Evolutionary conservation across 78 protist genomes (phyloP).

Genomic region (Planoprotostelium fungivorum): DNA sequence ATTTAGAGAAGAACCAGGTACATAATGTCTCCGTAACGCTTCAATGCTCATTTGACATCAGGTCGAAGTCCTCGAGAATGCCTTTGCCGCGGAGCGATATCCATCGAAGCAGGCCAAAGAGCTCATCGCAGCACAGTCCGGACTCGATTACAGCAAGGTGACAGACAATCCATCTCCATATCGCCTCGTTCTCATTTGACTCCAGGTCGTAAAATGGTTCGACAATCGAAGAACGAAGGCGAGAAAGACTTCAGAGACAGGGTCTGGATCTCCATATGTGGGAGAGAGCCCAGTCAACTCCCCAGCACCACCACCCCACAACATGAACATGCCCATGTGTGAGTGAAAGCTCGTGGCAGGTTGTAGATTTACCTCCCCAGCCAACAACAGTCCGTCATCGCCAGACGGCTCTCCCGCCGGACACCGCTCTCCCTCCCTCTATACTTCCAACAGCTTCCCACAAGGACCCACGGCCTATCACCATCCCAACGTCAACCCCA

Average conservation of each 20-base stretch:
- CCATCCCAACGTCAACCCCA: not conserved
- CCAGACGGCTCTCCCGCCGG: not conserved
- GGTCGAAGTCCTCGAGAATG: not conserved
- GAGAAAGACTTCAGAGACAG: not conserved
- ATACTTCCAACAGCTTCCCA: not conserved
- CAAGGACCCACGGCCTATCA: not conserved
- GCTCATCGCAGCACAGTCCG: not conserved
- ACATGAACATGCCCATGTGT: not conserved
- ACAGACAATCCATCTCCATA: not conserved
- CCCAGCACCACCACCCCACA: not conserved
- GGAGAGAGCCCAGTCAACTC: not conserved
- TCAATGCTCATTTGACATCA: not conserved
- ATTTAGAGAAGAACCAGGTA: not conserved
- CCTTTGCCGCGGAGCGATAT: not conserved
- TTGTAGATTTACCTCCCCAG: not conserved
- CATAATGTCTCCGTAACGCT: not conserved
- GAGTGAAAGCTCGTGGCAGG: not conserved
- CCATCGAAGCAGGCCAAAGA: not conserved
- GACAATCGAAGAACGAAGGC: not conserved
- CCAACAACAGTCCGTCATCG: no score
- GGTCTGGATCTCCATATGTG: not conserved
- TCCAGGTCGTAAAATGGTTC: not conserved
- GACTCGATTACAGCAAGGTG: not conserved
- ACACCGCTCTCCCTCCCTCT: not conserved
- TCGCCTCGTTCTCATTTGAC: not conserved